A percentile compares a stretch with the other conserved stretches of the same genome.
Evolutionary conservation across 345 rosid species (phyloP).

Genomic region (Reutealis trisperma): DNA sequence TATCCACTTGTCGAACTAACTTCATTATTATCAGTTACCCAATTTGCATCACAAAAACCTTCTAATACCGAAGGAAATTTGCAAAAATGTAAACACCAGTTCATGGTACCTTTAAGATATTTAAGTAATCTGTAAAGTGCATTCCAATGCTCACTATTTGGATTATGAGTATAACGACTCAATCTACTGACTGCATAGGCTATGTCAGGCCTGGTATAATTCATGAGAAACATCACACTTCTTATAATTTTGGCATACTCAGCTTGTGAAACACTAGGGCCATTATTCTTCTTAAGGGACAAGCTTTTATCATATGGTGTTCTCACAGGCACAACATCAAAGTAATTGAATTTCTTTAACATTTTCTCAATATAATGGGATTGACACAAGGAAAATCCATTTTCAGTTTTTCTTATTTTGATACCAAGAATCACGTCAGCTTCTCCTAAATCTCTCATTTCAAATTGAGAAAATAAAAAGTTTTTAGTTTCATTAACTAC

Average conservation of each 20-base stretch:
- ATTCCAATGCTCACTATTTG: not conserved
- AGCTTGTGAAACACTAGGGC: not conserved
- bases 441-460: not conserved
- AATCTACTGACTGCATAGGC: not conserved
- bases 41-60: constrained; percentile 9
- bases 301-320: not conserved
- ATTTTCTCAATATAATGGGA: constrained; percentile 5
- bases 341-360: not conserved
- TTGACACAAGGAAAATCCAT: not conserved
- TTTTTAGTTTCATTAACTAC: not conserved
- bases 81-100: not conserved
- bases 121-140: not conserved
- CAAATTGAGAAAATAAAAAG: not conserved
- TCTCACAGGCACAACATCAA: not conserved
- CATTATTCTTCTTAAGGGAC: not conserved
- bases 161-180: not conserved
- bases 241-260: not conserved
- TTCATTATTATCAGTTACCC: not conserved
- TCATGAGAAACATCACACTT: not conserved
- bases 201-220: constrained; percentile 5
- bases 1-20: not conserved
- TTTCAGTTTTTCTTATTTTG: not conserved
- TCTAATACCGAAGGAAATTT: not conserved
- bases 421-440: not conserved
- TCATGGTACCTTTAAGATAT: not conserved